Conservation (phyloP, 2,329 filamentous ascomycete species). For the Claviceps capensis region DNA sequence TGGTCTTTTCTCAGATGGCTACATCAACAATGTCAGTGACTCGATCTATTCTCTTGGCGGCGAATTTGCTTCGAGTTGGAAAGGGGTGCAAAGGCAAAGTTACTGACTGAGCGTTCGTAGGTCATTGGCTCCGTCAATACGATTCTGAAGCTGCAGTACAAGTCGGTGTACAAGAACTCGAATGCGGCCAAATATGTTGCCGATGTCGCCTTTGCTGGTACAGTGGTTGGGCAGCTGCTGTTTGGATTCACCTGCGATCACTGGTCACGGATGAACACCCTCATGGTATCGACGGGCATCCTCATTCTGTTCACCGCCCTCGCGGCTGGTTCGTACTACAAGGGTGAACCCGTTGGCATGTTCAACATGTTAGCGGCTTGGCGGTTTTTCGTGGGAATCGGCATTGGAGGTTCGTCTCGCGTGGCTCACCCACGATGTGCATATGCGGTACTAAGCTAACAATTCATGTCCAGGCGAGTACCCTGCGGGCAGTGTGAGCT, state of each 20-base stretch:
- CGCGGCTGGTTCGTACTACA: constrained; percentile 61
- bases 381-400: constrained; percentile 68
- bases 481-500: constrained; percentile 70
- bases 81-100: neutral
- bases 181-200: constrained; percentile 60
- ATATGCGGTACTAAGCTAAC: constrained; percentile 21
- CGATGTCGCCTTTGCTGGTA: constrained; percentile 76
- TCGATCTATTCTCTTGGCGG: no score
- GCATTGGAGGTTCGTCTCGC: constrained; percentile 50
- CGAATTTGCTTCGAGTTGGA: no score
- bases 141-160: constrained; percentile 56
- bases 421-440: no score
- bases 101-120: constrained; percentile 22
- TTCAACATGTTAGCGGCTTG: constrained; percentile 67
- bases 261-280: constrained; percentile 71
- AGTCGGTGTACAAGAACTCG: constrained; percentile 52
- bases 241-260: constrained; percentile 75
- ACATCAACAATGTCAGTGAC: constrained; percentile 62
- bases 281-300: constrained; percentile 70
- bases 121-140: constrained; percentile 83
- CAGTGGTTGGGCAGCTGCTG: constrained; percentile 65
- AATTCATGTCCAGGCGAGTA: constrained; percentile 44
- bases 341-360: constrained; percentile 54
- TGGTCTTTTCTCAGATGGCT: constrained; percentile 83
- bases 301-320: constrained; percentile 76